Conservation (phyloP, 768 basidiomycete genomes). For the Rhodotorula babjevae region DNA sequence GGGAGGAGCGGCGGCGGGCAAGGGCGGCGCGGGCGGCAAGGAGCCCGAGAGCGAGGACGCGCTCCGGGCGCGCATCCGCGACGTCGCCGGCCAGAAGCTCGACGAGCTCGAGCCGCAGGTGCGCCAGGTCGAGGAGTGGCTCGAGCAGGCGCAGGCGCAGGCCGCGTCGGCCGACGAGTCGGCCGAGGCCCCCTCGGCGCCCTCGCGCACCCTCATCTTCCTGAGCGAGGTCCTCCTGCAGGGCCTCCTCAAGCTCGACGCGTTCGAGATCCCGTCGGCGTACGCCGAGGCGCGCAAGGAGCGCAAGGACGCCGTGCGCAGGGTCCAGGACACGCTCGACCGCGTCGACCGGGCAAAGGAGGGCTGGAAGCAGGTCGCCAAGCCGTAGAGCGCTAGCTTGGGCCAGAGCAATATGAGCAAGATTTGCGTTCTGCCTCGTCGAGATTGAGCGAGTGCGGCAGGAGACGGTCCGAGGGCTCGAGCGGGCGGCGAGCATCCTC, state of each 20-base stretch:
- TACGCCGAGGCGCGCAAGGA: slow-evolving; percentile 75
- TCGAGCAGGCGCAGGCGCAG: slow-evolving; percentile 30
- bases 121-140: slow-evolving; percentile 30
- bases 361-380: slow-evolving; percentile 28
- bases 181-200: slow-evolving; percentile 54
- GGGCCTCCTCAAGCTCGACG: slow-evolving; percentile 78
- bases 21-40: background rate
- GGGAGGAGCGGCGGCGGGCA: background rate
- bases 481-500: no score
- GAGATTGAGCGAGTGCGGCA: no score
- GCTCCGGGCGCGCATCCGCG: slow-evolving; percentile 22
- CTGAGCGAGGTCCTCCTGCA: slow-evolving; percentile 80
- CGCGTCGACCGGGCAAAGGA: slow-evolving; percentile 69
- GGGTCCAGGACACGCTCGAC: slow-evolving; percentile 77
- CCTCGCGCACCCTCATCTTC: slow-evolving; percentile 27
- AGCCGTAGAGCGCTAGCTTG: background rate
- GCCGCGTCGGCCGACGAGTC: slow-evolving; percentile 35
- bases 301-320: slow-evolving; percentile 78
- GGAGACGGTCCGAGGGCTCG: background rate
- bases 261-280: slow-evolving; percentile 63
- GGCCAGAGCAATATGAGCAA: background rate
- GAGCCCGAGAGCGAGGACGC: slow-evolving; percentile 22
- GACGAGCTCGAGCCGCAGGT: slow-evolving; percentile 31
- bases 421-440: no score
- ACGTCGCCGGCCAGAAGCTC: slow-evolving; percentile 13